Conservation (phyloP, 352 stramenopile species). For the Globisporangium parvum region DNA sequence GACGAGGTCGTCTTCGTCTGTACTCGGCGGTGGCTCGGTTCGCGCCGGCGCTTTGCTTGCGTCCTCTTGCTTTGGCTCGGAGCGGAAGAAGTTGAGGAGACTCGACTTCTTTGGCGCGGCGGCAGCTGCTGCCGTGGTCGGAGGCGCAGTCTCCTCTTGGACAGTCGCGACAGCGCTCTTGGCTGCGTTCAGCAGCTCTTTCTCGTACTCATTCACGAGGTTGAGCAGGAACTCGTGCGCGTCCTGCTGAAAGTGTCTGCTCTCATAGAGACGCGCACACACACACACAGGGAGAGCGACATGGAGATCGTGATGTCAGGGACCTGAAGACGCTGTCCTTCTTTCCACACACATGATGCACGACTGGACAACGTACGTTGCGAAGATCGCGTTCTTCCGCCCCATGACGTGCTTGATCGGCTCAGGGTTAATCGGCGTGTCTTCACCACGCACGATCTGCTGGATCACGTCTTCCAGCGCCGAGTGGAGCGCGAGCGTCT, state of each 20-base stretch:
- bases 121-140: slow-evolving; percentile 16
- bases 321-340: background rate
- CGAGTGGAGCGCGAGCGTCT: slow-evolving; percentile 51
- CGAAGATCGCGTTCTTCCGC: slow-evolving; percentile 72
- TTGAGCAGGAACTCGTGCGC: slow-evolving; percentile 85
- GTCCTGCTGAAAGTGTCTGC: slow-evolving; percentile 79
- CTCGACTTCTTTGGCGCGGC: slow-evolving; percentile 36
- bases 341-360: background rate
- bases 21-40: slow-evolving; percentile 14
- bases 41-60: slow-evolving; percentile 2
- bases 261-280: slow-evolving; percentile 1
- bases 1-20: slow-evolving; percentile 35
- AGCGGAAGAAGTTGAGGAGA: slow-evolving; percentile 61
- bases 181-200: slow-evolving; percentile 59
- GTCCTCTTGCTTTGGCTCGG: slow-evolving; percentile 15
- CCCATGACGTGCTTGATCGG: slow-evolving; percentile 75
- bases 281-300: background rate
- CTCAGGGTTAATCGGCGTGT: slow-evolving; percentile 70
- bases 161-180: slow-evolving; percentile 16
- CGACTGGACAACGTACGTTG: slow-evolving; percentile 47
- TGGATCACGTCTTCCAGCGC: slow-evolving; percentile 52
- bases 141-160: slow-evolving; percentile 5
- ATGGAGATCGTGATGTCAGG: too few relatives aligned
- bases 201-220: slow-evolving; percentile 80
- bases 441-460: slow-evolving; percentile 53